Conservation (phyloP, 2,329 filamentous ascomycete genomes). For the Clonostachys solani region DNA sequence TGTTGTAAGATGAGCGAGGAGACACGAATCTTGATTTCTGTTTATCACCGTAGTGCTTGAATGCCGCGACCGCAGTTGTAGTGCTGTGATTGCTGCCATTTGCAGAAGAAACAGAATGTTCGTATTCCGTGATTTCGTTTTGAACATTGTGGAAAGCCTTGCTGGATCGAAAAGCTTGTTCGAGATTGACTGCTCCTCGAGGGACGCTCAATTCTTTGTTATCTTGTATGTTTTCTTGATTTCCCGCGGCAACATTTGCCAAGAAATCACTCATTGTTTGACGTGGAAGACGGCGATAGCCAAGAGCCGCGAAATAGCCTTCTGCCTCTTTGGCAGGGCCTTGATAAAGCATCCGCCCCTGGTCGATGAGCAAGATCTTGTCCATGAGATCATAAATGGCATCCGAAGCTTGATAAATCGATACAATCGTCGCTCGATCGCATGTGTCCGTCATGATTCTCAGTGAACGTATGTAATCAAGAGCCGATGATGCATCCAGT, state of each 20-base stretch:
- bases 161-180: slow-evolving; percentile 56
- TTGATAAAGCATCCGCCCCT: slow-evolving; percentile 39
- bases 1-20: slow-evolving; percentile 66
- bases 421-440: slow-evolving; percentile 39
- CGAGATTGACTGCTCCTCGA: slow-evolving; percentile 52
- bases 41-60: not conserved
- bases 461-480: slow-evolving; percentile 68
- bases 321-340: slow-evolving; percentile 1
- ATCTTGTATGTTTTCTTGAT: too few relatives aligned
- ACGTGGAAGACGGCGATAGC: slow-evolving; percentile 1
- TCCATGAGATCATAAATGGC: slow-evolving; percentile 68
- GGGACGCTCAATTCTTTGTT: not conserved
- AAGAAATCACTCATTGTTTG: slow-evolving; percentile 5
- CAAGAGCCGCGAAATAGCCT: slow-evolving; percentile 1
- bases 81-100: not conserved
- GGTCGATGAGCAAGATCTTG: slow-evolving; percentile 70
- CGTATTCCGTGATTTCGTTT: slow-evolving; percentile 40
- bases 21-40: slow-evolving; percentile 61
- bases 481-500: slow-evolving; percentile 67
- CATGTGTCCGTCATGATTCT: slow-evolving; percentile 59
- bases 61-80: not conserved
- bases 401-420: slow-evolving; percentile 71
- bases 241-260: slow-evolving; percentile 1
- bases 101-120: not conserved
- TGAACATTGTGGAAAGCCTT: slow-evolving; percentile 51